Percentiles rank a stretch among this genome's conserved stretches.
Conservation (phyloP, 2,329 filamentous ascomycete genomes). For the Epichloe sp. region DNA sequence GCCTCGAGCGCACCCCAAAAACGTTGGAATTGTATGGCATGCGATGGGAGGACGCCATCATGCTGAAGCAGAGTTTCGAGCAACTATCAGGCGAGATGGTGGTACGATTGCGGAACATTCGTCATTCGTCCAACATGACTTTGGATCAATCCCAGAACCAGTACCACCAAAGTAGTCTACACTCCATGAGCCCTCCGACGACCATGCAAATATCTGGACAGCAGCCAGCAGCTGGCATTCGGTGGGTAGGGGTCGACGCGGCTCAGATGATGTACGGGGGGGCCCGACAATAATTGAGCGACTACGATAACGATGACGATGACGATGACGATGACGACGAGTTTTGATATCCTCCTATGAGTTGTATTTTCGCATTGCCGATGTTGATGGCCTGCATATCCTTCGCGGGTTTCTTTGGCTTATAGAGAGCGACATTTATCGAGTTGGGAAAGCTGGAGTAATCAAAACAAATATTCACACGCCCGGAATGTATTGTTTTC, state of each 20-base stretch:
- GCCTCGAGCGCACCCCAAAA: constrained; percentile 39
- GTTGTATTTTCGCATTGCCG: neutral
- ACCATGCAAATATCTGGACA: constrained; percentile 10
- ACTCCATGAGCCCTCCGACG: constrained; percentile 1
- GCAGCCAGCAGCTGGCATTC: constrained; percentile 17
- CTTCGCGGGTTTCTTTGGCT: too few species aligned
- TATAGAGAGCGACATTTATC: too few species aligned
- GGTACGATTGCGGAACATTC: constrained; percentile 28
- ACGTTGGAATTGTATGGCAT: constrained; percentile 44
- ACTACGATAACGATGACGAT: neutral
- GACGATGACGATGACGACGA: neutral
- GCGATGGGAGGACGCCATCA: constrained; percentile 43
- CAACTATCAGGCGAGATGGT: constrained; percentile 31
- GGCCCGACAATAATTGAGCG: constrained; percentile 6
- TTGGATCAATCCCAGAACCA: constrained; percentile 24
- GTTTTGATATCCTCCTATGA: neutral
- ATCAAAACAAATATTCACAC: too few species aligned
- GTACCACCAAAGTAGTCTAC: constrained; percentile 16
- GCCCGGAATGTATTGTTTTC: too few species aligned
- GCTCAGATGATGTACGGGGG: constrained; percentile 27
- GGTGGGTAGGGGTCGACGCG: constrained; percentile 33
- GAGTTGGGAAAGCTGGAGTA: too few species aligned
- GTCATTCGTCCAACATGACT: constrained; percentile 18
- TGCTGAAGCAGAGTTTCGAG: constrained; percentile 41
- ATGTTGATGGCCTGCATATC: too few species aligned